A percentile compares a stretch with the other conserved stretches of the same genome.
These are phyloP conservation scores for Heritiera fomes DNA, from an alignment of 345 rosid species.

Conservation along the genomic window DNA sequence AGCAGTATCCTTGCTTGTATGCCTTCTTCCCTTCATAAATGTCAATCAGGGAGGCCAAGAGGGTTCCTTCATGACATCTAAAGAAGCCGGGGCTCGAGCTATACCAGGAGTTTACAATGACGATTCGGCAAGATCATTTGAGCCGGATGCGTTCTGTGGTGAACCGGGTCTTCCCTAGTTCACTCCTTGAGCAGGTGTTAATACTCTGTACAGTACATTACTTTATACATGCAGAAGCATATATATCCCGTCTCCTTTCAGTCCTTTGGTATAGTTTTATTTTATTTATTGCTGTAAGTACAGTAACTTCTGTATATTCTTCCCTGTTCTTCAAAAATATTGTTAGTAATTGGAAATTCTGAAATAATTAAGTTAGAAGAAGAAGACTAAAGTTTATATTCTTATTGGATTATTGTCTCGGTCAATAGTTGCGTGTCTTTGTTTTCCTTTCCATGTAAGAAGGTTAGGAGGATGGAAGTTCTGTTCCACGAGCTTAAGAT, in stretches of 20 bases:
- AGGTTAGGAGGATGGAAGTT: too few species aligned
- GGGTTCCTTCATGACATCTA: too few species aligned
- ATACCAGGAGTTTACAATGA: constrained; percentile 64
- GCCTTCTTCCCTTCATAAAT: constrained; percentile 52
- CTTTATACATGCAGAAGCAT: not conserved
- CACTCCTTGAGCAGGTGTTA: not conserved
- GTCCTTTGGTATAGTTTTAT: not conserved
- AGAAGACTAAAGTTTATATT: not conserved
- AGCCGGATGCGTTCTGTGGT: constrained; percentile 87
- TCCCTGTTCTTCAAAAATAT: not conserved
- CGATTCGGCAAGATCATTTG: constrained; percentile 76
- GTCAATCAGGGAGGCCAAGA: constrained; percentile 38
- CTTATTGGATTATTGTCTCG: not conserved
- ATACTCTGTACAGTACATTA: constrained; percentile 8
- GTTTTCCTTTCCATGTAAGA: too few species aligned
- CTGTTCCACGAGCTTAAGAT: too few species aligned
- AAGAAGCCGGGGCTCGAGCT: constrained; percentile 19
- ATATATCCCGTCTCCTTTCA: not conserved
- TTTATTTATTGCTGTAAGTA: not conserved
- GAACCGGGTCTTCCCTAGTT: constrained; percentile 45
- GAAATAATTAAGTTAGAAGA: not conserved
- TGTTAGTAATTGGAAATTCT: not conserved
- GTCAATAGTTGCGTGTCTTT: not conserved
- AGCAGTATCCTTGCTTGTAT: constrained; percentile 52
- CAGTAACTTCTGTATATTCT: constrained; percentile 3